These are phyloP conservation scores for Quercus gilva DNA, from an alignment of 306 rosid genomes.

Conservation along the genomic window DNA sequence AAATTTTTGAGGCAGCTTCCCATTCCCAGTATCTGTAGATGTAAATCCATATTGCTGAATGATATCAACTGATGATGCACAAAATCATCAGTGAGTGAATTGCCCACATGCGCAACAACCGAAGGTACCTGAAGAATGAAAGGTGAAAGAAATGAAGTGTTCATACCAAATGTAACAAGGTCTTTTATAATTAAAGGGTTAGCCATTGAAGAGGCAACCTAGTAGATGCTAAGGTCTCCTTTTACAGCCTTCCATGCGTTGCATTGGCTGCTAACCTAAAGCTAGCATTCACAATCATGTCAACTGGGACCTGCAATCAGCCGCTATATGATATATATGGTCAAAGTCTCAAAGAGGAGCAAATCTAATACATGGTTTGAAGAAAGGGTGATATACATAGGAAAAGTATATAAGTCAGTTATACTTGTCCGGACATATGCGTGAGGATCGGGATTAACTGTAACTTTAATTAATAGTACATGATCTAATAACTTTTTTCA, in stretches of 20 bases:
- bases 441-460: too few species aligned
- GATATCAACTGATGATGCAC: neutral
- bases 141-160: neutral
- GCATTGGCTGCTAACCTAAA: slow-evolving; percentile 1
- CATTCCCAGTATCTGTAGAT: neutral
- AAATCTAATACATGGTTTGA: too few species aligned
- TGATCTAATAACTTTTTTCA: too few species aligned
- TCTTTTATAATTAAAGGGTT: neutral
- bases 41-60: neutral
- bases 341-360: too few species aligned
- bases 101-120: neutral
- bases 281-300: slow-evolving; percentile 11
- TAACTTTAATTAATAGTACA: too few species aligned
- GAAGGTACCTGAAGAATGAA: neutral
- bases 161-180: neutral
- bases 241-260: neutral
- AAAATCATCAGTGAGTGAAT: neutral
- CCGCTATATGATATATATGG: neutral
- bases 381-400: too few species aligned
- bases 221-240: neutral
- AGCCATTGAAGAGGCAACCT: neutral
- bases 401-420: too few species aligned
- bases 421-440: too few species aligned
- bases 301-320: neutral
- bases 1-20: neutral